Evolutionary conservation across 768 basidiomycete species (phyloP).

Genomic region (Podaxis mareebaensis): DNA sequence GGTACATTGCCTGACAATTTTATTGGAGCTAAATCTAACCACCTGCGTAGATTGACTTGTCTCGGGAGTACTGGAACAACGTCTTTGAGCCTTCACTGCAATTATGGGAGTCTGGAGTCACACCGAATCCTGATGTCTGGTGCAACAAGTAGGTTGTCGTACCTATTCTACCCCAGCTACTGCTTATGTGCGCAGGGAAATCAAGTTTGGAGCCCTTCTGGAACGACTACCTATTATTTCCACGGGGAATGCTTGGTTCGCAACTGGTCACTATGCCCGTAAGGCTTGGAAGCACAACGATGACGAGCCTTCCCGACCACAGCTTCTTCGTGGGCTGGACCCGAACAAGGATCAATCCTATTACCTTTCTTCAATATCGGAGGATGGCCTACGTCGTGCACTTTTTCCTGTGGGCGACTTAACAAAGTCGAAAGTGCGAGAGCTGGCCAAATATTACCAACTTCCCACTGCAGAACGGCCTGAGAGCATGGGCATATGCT

Average conservation of each 20-base stretch:
- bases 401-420: slow-evolving; percentile 76
- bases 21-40: background rate
- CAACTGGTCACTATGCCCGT: slow-evolving; percentile 86
- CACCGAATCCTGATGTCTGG: slow-evolving; percentile 92
- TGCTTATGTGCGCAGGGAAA: slow-evolving; percentile 54
- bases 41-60: slow-evolving; percentile 72
- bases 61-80: slow-evolving; percentile 84
- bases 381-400: slow-evolving; percentile 62
- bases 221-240: slow-evolving; percentile 48
- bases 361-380: slow-evolving; percentile 79
- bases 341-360: slow-evolving; percentile 87
- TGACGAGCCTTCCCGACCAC: slow-evolving; percentile 37
- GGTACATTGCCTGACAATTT: slow-evolving; percentile 41
- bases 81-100: slow-evolving; percentile 88
- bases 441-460: slow-evolving; percentile 59
- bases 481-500: slow-evolving; percentile 96
- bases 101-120: slow-evolving; percentile 75
- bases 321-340: slow-evolving; percentile 58
- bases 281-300: slow-evolving; percentile 48
- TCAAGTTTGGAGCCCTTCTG: slow-evolving; percentile 88
- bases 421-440: slow-evolving; percentile 71
- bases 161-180: background rate
- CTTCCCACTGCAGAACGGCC: slow-evolving; percentile 73
- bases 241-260: slow-evolving; percentile 59
- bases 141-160: slow-evolving; percentile 70